Conservation (phyloP, 2,329 filamentous ascomycete species). For the Teratosphaeria pseudoeucalypti region DNA sequence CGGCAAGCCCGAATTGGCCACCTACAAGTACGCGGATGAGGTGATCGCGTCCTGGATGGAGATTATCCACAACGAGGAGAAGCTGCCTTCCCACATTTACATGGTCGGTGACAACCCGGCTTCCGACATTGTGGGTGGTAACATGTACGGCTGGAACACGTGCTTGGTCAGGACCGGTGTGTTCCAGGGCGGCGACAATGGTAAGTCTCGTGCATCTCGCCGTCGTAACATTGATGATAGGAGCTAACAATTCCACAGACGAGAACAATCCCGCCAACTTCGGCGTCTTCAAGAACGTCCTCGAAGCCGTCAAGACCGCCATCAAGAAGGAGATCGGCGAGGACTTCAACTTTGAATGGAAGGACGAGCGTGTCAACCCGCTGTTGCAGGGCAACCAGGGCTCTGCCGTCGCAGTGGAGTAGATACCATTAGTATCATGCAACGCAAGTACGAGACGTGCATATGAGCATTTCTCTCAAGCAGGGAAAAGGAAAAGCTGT, state of each 20-base stretch:
- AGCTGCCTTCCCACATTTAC: constrained; percentile 59
- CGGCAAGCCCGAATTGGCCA: constrained; percentile 63
- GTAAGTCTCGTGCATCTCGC: neutral
- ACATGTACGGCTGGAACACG: constrained; percentile 76
- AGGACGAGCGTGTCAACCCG: constrained; percentile 59
- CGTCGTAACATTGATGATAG: neutral
- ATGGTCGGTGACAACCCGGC: constrained; percentile 67
- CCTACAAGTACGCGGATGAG: constrained; percentile 71
- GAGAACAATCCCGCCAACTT: constrained; percentile 67
- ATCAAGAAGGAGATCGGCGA: constrained; percentile 60
- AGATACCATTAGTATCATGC: neutral
- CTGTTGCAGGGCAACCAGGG: constrained; percentile 32
- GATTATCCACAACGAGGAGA: constrained; percentile 61
- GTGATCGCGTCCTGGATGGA: constrained; percentile 67
- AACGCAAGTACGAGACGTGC: neutral
- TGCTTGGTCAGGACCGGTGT: constrained; percentile 69
- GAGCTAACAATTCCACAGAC: constrained; percentile 24
- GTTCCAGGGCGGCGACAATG: constrained; percentile 66
- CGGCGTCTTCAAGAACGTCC: constrained; percentile 63
- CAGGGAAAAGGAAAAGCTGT: neutral
- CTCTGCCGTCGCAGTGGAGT: constrained; percentile 14
- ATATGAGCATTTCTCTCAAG: neutral
- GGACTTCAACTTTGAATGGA: constrained; percentile 63
- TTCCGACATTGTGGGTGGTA: constrained; percentile 59
- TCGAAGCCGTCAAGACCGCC: constrained; percentile 59